phyloP scores from a whole-genome alignment of 2,329 filamentous ascomycete species.

The Cladophialophora bantiana region DNA sequence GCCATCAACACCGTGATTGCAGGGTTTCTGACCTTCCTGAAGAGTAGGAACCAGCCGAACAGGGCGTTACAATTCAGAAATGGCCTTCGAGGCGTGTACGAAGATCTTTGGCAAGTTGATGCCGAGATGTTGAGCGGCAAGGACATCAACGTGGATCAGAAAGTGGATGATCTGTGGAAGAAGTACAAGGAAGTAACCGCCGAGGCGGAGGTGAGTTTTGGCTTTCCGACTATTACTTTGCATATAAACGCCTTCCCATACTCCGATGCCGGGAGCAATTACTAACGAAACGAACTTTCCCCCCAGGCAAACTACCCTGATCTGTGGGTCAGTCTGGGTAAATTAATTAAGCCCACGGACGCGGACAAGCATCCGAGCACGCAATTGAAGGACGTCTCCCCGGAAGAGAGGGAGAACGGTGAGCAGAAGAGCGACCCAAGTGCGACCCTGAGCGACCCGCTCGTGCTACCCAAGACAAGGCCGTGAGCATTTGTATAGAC shows the following conservation, averaged over 20 bases:
- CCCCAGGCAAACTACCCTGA: slow-evolving; percentile 32
- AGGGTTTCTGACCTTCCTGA: slow-evolving; percentile 27
- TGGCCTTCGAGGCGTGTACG: slow-evolving; percentile 13
- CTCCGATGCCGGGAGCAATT: no score
- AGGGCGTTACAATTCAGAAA: slow-evolving; percentile 30
- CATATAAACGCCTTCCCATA: background rate
- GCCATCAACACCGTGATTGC: slow-evolving; percentile 32
- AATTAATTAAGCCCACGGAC: background rate
- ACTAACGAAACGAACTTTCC: background rate
- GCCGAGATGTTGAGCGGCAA: slow-evolving; percentile 18
- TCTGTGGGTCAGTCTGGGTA: slow-evolving; percentile 26
- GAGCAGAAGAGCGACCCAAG: background rate
- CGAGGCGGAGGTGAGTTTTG: slow-evolving; percentile 14
- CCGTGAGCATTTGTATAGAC: background rate
- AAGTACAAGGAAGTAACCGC: slow-evolving; percentile 20
- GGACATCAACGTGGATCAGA: slow-evolving; percentile 19
- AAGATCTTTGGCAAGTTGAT: slow-evolving; percentile 25
- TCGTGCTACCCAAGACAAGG: background rate
- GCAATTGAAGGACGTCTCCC: background rate
- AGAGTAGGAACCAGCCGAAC: slow-evolving; percentile 31
- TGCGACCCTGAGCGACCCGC: background rate
- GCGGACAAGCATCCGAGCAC: background rate
- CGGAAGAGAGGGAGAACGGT: background rate
- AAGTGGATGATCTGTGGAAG: slow-evolving; percentile 14
- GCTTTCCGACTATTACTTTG: background rate